Base-by-base conservation (phyloP, 208 protist genomes). In the Acanthamoeba sp. region DNA sequence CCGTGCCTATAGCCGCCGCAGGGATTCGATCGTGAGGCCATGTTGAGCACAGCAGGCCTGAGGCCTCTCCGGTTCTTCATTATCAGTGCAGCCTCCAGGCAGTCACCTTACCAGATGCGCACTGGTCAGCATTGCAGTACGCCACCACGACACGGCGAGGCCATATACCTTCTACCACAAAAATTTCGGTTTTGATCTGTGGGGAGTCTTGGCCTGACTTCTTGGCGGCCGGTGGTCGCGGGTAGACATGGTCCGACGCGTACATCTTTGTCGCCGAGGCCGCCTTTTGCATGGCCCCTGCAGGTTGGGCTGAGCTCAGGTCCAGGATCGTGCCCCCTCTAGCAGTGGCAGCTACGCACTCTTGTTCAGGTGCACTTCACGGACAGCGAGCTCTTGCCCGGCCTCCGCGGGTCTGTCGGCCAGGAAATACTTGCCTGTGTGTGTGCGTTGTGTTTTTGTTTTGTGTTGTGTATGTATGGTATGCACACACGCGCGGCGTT, bases 391-490 rank as follows among this genome's bases (percentile, higher is more conserved):
- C 27, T 85, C 71, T 45, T 48, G 42, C 9, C 40, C 76, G 14
- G 27, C 76, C 24, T 27, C 40, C 36, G 42, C 2, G 18, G 89
- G 29, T 52, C 64, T 20, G 20, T 93, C 36, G 40, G 89, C 64
- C 5, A 93, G n/a, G 38, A 64, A 93, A 36, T 93, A 93, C 45
- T 93, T 93, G 0, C 89, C 89, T 93, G 24, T 90, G 45, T 66
- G 3, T 4, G 1, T 34, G 59, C 2, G n/a, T 1, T 66, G 59
- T 66, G 20, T 66, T 66, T 66, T 66, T 66, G 20, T n/a, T n/a
- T n/a, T n/a, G n/a, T n/a, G n/a, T n/a, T n/a, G n/a, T n/a, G n/a
- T n/a, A n/a, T n/a, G n/a, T n/a, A n/a, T n/a, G n/a, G n/a, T n/a
- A n/a, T n/a, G n/a, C n/a, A n/a, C n/a, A n/a, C n/a, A n/a, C n/a